Percentiles rank a stretch among this genome's conserved stretches.
These are phyloP conservation scores for Cynara cardunculus DNA, from an alignment of 129 eudicot species.

Conservation along the genomic window DNA sequence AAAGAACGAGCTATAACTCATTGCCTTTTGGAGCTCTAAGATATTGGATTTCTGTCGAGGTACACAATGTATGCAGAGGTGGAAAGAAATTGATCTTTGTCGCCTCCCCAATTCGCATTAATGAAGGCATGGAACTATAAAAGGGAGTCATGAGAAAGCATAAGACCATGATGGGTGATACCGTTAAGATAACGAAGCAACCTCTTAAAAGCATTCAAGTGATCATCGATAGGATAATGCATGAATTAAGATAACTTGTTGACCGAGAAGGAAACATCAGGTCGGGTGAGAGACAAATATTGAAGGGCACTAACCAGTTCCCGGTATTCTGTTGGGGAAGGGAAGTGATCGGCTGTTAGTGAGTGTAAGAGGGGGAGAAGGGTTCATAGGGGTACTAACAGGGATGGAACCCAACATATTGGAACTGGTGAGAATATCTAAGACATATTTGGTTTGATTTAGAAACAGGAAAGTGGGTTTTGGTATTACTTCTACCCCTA, in stretches of 20 bases:
- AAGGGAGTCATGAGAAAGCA: not conserved
- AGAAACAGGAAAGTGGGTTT: not conserved
- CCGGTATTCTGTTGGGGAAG: not conserved
- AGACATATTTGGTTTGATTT: not conserved
- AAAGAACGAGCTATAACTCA: too few relatives aligned
- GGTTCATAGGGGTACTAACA: not conserved
- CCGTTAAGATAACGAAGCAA: not conserved
- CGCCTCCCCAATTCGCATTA: not conserved
- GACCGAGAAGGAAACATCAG: not conserved
- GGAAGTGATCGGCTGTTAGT: not conserved
- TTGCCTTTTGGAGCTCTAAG: not conserved
- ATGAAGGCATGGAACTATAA: not conserved
- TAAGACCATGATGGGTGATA: not conserved
- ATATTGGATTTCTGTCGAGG: not conserved
- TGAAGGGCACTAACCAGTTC: not conserved
- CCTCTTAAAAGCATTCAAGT: not conserved
- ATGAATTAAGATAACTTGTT: not conserved
- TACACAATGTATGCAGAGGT: not conserved
- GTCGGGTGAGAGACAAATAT: not conserved
- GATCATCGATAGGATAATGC: not conserved
- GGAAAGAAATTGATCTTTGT: not conserved
- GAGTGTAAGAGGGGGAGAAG: not conserved
- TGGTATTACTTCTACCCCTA: constrained; percentile 4
- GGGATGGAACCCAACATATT: not conserved
- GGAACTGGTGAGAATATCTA: not conserved